Conservation (phyloP, 805 yeast genomes). For the Debaryomyces hansenii region DNA sequence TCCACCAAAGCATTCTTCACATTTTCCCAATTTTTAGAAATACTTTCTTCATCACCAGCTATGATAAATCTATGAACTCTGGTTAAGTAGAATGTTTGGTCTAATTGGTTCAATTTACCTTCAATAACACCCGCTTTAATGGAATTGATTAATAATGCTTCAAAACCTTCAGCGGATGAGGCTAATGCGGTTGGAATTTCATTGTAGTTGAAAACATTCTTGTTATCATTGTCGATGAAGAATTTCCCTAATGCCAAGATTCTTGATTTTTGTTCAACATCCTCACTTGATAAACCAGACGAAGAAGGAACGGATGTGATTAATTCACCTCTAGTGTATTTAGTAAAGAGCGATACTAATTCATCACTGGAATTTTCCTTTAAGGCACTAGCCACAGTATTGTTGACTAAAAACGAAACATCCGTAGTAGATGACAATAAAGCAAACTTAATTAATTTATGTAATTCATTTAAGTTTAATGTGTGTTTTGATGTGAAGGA, state of each 20-base stretch:
- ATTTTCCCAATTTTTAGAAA: conserved; percentile 33
- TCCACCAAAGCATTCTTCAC: conserved; percentile 34
- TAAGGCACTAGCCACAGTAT: conserved; percentile 37
- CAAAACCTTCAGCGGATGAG: conserved; percentile 32
- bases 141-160: conserved; percentile 39
- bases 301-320: conserved; percentile 18
- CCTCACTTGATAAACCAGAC: conserved; percentile 19
- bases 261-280: conserved; percentile 35
- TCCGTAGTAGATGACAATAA: conserved; percentile 38
- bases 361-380: conserved; percentile 24
- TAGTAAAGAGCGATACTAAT: conserved; percentile 27
- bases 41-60: conserved; percentile 34
- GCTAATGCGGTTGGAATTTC: conserved; percentile 35
- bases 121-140: conserved; percentile 45
- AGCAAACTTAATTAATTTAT: conserved; percentile 33
- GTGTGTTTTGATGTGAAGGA: conserved; percentile 29
- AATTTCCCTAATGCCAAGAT: conserved; percentile 41
- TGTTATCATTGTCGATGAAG: conserved; percentile 27
- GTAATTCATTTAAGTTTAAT: conserved; percentile 24
- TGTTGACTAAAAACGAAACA: conserved; percentile 42
- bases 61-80: conserved; percentile 41
- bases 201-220: conserved; percentile 31
- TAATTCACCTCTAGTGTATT: conserved; percentile 37
- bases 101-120: conserved; percentile 46
- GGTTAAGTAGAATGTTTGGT: conserved; percentile 38